Evolutionary conservation across 305 asterid species (phyloP), one percentile per base, ranked within the genome.

Genomic region (Rubia occidens): DNA sequence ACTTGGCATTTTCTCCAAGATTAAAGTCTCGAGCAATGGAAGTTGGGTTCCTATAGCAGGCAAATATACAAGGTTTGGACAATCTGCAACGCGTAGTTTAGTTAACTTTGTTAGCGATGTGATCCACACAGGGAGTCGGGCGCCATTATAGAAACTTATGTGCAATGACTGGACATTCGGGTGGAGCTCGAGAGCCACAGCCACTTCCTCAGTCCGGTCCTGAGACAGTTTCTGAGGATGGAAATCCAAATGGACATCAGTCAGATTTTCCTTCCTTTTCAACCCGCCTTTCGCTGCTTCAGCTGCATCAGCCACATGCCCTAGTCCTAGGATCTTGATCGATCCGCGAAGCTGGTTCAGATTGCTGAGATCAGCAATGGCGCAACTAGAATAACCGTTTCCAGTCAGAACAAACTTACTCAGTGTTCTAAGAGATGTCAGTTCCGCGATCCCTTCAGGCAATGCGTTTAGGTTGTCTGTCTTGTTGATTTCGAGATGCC

Each of bases 241-340:
- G 73, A 86, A 89, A 58, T 82, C 86, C 78, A 89, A 60, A 7
- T 81, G 78, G 67, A 89, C 6, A 40, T 78, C 79, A 3, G 81
- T 68, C 56, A 89, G 70, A 44, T 73, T 67, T 42, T 47, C 71
- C 82, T 86, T 88, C 32, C 69, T 71, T 10, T 56, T 64, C 74
- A 90, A 78, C 66, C 82, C 75, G 8, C 89, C 91, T 70, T 56
- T 78, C 67, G 55, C 71, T 20, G 94, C 91, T 74, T 82, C 72
- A 37, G 58, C 72, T 44, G 24, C 71, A 58, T 71, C 39, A 2
- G 66, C 53, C 20, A 58, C 82, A 24, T 40, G 56, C 11, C 95
- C 91, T 10, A 88, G 72, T 64, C 95, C 95, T 80, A 84, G 88
- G 26, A 88, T 71, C 59, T 73, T 84, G 67, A 86, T 86, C 44